Percentiles rank a stretch among this genome's conserved stretches.
These are phyloP conservation scores for Sclerotinia spermophila DNA, from an alignment of 2,329 filamentous ascomycete genomes.

Conservation along the genomic window DNA sequence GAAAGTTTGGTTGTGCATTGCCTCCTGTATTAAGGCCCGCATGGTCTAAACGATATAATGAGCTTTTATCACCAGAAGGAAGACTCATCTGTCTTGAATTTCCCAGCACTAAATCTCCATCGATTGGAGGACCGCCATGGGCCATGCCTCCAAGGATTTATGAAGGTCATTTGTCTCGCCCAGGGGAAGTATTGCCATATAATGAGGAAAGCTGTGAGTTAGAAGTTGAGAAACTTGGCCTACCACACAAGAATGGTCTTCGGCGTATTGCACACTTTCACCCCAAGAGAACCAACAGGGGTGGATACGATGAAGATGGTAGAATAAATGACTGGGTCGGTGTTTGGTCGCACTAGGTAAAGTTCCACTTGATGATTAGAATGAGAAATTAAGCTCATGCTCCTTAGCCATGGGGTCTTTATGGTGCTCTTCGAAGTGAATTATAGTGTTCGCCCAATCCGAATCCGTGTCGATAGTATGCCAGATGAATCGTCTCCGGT, in stretches of 20 bases:
- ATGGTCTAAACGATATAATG: conserved; percentile 52
- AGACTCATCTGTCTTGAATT: conserved; percentile 69
- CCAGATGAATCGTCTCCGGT: conserved; percentile 69
- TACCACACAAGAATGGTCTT: conserved; percentile 41
- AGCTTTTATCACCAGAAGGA: conserved; percentile 49
- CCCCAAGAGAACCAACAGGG: conserved; percentile 48
- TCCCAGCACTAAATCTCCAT: conserved; percentile 66
- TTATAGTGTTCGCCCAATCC: conserved; percentile 98
- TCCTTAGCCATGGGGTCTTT: conserved; percentile 18
- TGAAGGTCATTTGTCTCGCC: conserved; percentile 64
- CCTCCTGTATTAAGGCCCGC: conserved; percentile 49
- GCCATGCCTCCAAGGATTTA: conserved; percentile 67
- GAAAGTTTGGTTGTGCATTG: conserved; percentile 60
- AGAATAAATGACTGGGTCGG: conserved; percentile 51
- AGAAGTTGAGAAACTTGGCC: conserved; percentile 43
- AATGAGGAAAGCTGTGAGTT: conserved; percentile 50
- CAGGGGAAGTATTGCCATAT: conserved; percentile 65
- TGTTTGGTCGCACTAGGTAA: conserved; percentile 45
- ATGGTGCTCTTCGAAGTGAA: conserved; percentile 57
- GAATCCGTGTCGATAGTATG: conserved; percentile 92
- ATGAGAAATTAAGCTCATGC: neutral
- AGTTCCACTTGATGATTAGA: neutral
- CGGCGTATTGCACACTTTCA: conserved; percentile 48
- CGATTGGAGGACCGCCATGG: conserved; percentile 68
- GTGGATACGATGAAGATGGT: conserved; percentile 46